phyloP scores from a whole-genome alignment of 768 basidiomycete genomes.

The Coprinellus micaceus region DNA sequence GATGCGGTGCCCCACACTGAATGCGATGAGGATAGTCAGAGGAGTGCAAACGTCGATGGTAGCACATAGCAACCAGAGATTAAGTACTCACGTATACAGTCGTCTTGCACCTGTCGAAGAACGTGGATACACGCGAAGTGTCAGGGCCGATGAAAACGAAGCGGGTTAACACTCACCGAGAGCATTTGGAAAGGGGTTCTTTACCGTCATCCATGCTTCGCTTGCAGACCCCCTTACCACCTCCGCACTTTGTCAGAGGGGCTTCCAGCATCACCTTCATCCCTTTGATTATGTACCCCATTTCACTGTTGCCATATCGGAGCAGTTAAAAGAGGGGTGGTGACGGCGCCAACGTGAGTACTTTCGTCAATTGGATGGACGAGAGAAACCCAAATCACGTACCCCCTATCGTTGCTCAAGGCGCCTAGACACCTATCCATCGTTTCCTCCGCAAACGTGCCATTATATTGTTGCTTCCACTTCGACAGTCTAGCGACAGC shows the following conservation, averaged over 20 bases:
- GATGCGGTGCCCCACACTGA: constrained; percentile 6
- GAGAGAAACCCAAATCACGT: too few relatives aligned
- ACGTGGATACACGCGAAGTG: neutral
- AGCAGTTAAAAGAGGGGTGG: too few relatives aligned
- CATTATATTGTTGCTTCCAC: constrained; percentile 29
- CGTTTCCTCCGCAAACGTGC: constrained; percentile 28
- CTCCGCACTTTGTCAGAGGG: constrained; percentile 30
- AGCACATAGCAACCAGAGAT: neutral
- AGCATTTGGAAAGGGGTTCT: constrained; percentile 31
- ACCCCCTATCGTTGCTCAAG: constrained; percentile 18
- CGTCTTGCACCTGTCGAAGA: constrained; percentile 36
- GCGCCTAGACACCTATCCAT: constrained; percentile 33
- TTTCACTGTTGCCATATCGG: constrained; percentile 19
- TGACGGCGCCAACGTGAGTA: too few relatives aligned
- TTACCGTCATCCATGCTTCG: constrained; percentile 20
- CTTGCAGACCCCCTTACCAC: constrained; percentile 21
- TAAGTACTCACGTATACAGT: constrained; percentile 36
- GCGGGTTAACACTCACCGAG: constrained; percentile 35
- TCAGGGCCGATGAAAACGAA: too few relatives aligned
- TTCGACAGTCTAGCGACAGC: constrained; percentile 28
- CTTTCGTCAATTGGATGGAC: too few relatives aligned
- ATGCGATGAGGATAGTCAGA: neutral
- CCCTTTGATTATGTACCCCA: constrained; percentile 23
- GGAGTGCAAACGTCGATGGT: neutral
- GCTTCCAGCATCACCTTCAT: constrained; percentile 28